Evolutionary conservation across 176 grass and related monocot genomes (phyloP), one percentile per base, ranked within the genome.

Genomic region (Musa itinerans): DNA sequence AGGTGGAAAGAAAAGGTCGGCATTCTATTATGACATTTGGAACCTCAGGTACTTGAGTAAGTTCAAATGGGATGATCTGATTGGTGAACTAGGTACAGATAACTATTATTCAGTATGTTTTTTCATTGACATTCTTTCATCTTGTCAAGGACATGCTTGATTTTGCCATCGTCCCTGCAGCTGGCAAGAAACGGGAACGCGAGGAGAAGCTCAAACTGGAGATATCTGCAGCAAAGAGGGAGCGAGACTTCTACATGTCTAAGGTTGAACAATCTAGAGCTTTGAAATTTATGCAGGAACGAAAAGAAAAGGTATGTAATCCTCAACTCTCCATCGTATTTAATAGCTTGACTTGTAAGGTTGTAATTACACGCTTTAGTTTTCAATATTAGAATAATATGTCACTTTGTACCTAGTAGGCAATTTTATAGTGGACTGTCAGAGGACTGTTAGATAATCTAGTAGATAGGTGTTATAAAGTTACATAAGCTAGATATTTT

Each of bases 51-150:
- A 93, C 69, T 86, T 98, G 68, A 90, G 86, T 63, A 93, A 93
- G 76, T 98, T 98, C 86, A 98, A 91, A 83, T 98, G 94, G 94
- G 94, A 98, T 87, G 94, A 98, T 75, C 88, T 93, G 17, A 86
- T 85, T 80, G 83, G 90, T 75, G 95, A 98, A 84, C 86, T 84
- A 81, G 88, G 90, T 98, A 89, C 6, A 78, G 23, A 27, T 8
- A 75, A 56, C 16, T 87, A 1, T 78, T 53, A 58, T 74, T 25
- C 16, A 27, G 34, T 43, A 43, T 43, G 34, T 43, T 25, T 58
- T 54, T 67, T 16, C 24, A n/a, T 34, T 71, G 53, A 21, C 69
- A 26, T 17, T 22, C 34, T 53, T 34, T n/a, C 2, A 74, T 68
- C 9, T 7, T 19, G 6, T 63, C 24, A 73, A 6, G 53, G 56